Percentiles rank a stretch among this genome's conserved stretches.
Conservation (phyloP, 2,329 filamentous ascomycete species). For the Fusarium luffae region DNA sequence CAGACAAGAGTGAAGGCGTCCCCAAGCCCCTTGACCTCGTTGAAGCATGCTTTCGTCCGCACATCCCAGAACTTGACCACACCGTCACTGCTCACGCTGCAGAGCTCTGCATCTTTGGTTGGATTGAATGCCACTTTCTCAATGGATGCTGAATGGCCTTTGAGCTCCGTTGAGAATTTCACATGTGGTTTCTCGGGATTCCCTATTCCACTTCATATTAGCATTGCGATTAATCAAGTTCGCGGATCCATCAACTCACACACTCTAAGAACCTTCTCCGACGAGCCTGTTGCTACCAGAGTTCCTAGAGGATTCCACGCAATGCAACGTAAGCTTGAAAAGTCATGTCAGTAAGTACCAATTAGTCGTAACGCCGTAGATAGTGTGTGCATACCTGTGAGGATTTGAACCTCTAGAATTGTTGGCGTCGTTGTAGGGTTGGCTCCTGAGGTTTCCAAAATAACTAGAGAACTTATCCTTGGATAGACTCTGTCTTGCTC, state of each 20-base stretch:
- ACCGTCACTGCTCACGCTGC: conserved; percentile 78
- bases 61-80: conserved; percentile 85
- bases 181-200: conserved; percentile 81
- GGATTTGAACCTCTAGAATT: conserved; percentile 63
- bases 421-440: conserved; percentile 74
- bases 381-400: conserved; percentile 62
- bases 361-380: background rate
- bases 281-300: conserved; percentile 83
- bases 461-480: conserved; percentile 76
- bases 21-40: conserved; percentile 74
- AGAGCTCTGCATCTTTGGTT: conserved; percentile 79
- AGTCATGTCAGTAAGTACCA: conserved; percentile 21
- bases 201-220: conserved; percentile 57
- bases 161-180: conserved; percentile 79
- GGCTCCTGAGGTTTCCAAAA: conserved; percentile 76
- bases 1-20: conserved; percentile 78
- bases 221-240: background rate
- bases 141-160: conserved; percentile 72
- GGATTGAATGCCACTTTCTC: conserved; percentile 85
- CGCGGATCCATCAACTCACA: conserved; percentile 60
- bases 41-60: conserved; percentile 75
- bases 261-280: conserved; percentile 76
- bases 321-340: conserved; percentile 75
- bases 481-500: conserved; percentile 65
- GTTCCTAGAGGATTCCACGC: conserved; percentile 90